Conservation (phyloP, 495 filamentous ascomycete species). For the Penicillium riverlandense region DNA sequence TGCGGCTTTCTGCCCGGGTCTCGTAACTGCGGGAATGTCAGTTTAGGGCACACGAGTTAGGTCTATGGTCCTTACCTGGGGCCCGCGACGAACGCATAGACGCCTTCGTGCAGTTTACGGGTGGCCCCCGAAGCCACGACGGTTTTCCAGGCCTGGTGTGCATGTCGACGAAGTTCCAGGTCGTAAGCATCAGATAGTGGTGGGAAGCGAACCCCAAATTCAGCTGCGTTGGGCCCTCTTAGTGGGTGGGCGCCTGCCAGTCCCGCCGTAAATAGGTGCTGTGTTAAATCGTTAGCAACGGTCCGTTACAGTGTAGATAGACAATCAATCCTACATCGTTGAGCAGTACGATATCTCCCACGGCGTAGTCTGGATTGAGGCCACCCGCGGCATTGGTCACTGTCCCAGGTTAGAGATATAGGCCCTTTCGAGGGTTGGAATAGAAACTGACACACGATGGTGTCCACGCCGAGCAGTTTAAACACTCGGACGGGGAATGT, state of each 20-base stretch:
- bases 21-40: constrained; percentile 48
- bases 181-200: constrained; percentile 73
- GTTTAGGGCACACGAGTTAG: neutral
- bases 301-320: neutral
- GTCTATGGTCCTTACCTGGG: constrained; percentile 43
- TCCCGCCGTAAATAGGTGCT: constrained; percentile 72
- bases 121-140: constrained; percentile 30
- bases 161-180: constrained; percentile 52
- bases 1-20: constrained; percentile 69
- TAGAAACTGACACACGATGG: constrained; percentile 47
- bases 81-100: constrained; percentile 68
- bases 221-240: constrained; percentile 61
- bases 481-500: constrained; percentile 68
- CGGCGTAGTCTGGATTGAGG: constrained; percentile 58
- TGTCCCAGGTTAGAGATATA: constrained; percentile 19
- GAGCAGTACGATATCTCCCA: constrained; percentile 67
- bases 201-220: constrained; percentile 65
- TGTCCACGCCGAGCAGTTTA: constrained; percentile 58
- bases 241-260: constrained; percentile 62
- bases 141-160: constrained; percentile 55
- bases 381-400: constrained; percentile 75
- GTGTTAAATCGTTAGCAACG: constrained; percentile 16
- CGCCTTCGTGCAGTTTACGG: constrained; percentile 59
- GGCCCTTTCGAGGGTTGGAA: neutral
- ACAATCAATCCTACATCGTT: constrained; percentile 51